Evolutionary conservation across 225 moss, liverwort and hornwort genomes (phyloP).

Genomic region (Neckera pumila): DNA sequence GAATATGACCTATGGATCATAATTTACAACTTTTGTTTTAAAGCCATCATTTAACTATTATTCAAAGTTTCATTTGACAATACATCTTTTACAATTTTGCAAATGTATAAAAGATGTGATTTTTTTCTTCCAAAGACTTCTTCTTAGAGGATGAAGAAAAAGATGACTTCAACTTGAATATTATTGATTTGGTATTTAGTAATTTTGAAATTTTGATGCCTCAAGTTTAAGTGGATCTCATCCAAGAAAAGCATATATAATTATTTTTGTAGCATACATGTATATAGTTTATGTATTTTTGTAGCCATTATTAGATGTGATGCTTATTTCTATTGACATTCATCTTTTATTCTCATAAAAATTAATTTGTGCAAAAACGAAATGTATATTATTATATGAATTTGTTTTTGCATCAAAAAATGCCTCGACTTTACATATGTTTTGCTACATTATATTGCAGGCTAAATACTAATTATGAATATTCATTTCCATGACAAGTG

Average conservation of each 20-base stretch:
- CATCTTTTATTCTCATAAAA: not conserved
- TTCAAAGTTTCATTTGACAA: not conserved
- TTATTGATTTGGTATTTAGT: accelerated
- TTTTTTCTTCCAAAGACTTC: not conserved
- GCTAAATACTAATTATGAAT: not conserved
- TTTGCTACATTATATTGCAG: accelerated
- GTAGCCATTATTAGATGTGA: not conserved
- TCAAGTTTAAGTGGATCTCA: accelerated
- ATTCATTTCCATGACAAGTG: not conserved
- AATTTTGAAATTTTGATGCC: accelerated
- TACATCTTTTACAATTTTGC: not conserved
- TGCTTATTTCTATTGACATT: not conserved
- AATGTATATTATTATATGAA: not conserved
- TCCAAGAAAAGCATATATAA: not conserved
- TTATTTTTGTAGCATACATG: not conserved
- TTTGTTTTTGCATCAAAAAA: not conserved
- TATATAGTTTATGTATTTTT: not conserved
- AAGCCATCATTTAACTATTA: not conserved
- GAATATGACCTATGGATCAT: not conserved
- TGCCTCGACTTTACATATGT: not conserved
- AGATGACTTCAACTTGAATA: not conserved
- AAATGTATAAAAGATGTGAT: not conserved
- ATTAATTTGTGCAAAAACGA: not conserved
- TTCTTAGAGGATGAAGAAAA: not conserved
- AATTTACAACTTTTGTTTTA: not conserved